These are phyloP conservation scores for Aspergillus homomorphus DNA, from an alignment of 495 filamentous ascomycete genomes.

Conservation along the genomic window DNA sequence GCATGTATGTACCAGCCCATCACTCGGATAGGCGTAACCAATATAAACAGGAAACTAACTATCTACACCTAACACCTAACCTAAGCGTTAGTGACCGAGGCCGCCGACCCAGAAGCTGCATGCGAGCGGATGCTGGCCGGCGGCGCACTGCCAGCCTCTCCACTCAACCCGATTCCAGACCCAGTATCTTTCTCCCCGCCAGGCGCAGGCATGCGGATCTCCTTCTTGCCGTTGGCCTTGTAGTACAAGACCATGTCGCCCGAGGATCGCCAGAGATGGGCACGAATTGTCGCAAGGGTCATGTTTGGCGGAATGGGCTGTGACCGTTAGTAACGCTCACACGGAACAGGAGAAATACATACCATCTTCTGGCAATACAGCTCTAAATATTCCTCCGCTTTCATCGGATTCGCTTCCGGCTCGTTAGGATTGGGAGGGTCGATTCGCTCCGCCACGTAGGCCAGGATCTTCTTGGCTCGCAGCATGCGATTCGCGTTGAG, in stretches of 20 bases:
- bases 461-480: slow-evolving; percentile 88
- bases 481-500: slow-evolving; percentile 98
- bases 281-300: slow-evolving; percentile 85
- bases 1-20: slow-evolving; percentile 5
- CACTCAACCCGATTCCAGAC: slow-evolving; percentile 7
- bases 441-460: slow-evolving; percentile 88
- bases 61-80: neutral
- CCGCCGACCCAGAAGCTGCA: slow-evolving; percentile 35
- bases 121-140: slow-evolving; percentile 37
- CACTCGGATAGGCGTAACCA: slow-evolving; percentile 2
- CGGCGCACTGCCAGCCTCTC: slow-evolving; percentile 25
- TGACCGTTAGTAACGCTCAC: slow-evolving; percentile 11
- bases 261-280: slow-evolving; percentile 87
- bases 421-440: slow-evolving; percentile 57
- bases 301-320: slow-evolving; percentile 67
- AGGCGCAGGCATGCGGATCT: slow-evolving; percentile 30
- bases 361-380: slow-evolving; percentile 91
- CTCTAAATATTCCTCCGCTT: slow-evolving; percentile 89
- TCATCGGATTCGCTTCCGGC: slow-evolving; percentile 57
- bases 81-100: slow-evolving; percentile 27
- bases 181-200: slow-evolving; percentile 17
- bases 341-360: slow-evolving; percentile 21
- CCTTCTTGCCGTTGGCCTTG: slow-evolving; percentile 79
- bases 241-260: slow-evolving; percentile 89
- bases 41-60: slow-evolving; percentile 13